phyloP scores from a whole-genome alignment of 257 asterid genomes.

The Gentiana dahurica region DNA sequence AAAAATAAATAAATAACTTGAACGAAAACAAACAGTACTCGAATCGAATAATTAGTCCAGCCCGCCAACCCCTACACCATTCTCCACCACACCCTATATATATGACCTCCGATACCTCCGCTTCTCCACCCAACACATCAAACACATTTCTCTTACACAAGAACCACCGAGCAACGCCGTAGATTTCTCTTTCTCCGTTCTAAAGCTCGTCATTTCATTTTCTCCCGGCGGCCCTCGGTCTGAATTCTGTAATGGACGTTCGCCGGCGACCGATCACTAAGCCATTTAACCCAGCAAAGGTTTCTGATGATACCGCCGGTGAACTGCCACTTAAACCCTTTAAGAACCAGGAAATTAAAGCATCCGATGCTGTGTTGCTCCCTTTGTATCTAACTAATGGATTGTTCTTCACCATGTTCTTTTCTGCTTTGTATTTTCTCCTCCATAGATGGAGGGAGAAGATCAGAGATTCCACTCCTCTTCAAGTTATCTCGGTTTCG shows the following conservation, averaged over 20 bases:
- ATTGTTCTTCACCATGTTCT: constrained; percentile 32
- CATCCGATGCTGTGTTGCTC: constrained; percentile 21
- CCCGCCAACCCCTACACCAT: no score
- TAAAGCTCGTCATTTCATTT: no score
- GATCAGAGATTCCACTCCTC: constrained; percentile 38
- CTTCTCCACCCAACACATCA: no score
- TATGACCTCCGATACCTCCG: no score
- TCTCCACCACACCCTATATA: no score
- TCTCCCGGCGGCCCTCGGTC: background rate
- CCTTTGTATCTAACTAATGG: constrained; percentile 32
- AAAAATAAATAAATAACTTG: no score
- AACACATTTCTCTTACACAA: no score
- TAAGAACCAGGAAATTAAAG: constrained; percentile 1
- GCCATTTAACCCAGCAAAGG: background rate
- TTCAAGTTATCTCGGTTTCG: constrained; percentile 35
- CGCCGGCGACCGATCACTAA: constrained; percentile 23
- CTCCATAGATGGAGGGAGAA: constrained; percentile 39
- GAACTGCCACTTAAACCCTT: constrained; percentile 10
- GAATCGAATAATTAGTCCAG: no score
- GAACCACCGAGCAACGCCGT: no score
- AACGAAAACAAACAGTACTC: no score
- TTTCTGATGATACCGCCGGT: constrained; percentile 14
- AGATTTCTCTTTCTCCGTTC: no score
- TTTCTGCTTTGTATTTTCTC: constrained; percentile 39
- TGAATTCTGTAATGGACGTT: constrained; percentile 25